phyloP scores from a whole-genome alignment of 345 rosid genomes.

The Populus simonii region DNA sequence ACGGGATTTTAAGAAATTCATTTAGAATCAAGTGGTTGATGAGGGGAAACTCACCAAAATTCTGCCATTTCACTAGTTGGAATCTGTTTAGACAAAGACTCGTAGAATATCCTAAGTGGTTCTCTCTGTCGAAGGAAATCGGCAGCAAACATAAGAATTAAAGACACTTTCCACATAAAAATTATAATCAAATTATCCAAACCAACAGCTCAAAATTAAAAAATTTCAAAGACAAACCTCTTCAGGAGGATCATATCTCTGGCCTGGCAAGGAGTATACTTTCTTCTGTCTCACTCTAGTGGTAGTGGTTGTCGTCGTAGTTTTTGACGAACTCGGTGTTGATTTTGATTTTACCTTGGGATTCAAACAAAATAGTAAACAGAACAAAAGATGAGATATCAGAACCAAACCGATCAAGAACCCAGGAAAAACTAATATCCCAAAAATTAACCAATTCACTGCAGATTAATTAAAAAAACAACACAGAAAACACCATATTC shows the following conservation, averaged over 20 bases:
- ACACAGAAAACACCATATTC: constrained; percentile 2
- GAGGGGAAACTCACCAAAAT: constrained; percentile 62
- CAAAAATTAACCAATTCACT: constrained; percentile 9
- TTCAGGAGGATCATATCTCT: constrained; percentile 82
- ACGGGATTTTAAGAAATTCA: background rate
- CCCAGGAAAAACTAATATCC: background rate
- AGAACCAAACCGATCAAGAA: constrained; percentile 11
- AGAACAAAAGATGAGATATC: background rate
- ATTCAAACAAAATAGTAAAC: constrained; percentile 18
- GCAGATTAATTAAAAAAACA: background rate
- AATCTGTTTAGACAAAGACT: constrained; percentile 75
- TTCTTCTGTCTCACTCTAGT: constrained; percentile 79
- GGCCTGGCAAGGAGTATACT: constrained; percentile 78
- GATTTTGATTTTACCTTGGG: constrained; percentile 59
- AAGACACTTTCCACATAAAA: background rate
- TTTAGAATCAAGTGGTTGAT: background rate
- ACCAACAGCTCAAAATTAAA: constrained; percentile 7
- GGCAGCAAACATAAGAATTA: background rate
- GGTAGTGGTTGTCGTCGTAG: constrained; percentile 39
- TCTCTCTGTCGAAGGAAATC: constrained; percentile 61
- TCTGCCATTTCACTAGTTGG: constrained; percentile 95
- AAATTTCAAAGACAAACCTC: constrained; percentile 48
- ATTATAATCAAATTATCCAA: background rate
- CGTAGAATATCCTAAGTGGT: constrained; percentile 88
- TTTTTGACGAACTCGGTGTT: constrained; percentile 46